Base-by-base conservation (phyloP, 768 basidiomycete genomes). In the Tephrocybe sp. region DNA sequence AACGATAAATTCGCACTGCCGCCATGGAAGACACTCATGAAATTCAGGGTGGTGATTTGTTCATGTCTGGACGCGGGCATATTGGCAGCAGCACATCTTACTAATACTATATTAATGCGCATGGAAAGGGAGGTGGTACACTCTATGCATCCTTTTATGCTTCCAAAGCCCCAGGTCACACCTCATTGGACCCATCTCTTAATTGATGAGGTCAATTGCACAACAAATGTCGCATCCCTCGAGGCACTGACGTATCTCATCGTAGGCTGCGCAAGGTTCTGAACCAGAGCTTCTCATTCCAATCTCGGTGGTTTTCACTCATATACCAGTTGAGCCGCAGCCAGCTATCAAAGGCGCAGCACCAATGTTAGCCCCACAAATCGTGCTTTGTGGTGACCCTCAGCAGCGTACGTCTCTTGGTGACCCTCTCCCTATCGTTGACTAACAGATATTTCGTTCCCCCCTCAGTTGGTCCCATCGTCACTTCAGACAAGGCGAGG, bases 121-220 rank as follows among this genome's bases (percentile, higher is more conserved):
- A 54, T 78, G 55, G 77, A 80, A 57, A 62, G 65, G 21, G 69
- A 75, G 21, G 47, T 74, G 0, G 45, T 65, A n/a, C 55, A 54
- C 34, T 52, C 66, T 0, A 41, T 78, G 16, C 76, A 78, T 60
- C 75, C 75, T 4, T 63, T 66, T 56, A 60, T 66, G 11, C 60
- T 52, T 6, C 34, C 47, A 16, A 62, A 64, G 27, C 51, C 63
- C 27, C 61, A 62, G 1, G 67, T 68, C 7, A 62, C 68, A 42
- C 76, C 74, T 12, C 78, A 80, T 58, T 80, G 76, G 75, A 77
- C 77, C 1, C 78, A 80, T 63, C 63, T 80, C 3, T 46, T 80
- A 1, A 77, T 80, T 47, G 78, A 80, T 47, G 78, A 80, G 63
- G 76, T 74, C 30, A 39, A 56, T 9, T 21, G 7, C 16, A 25